Evolutionary conservation across 768 basidiomycete species (phyloP).

Genomic region (Favolaschia claudopus): DNA sequence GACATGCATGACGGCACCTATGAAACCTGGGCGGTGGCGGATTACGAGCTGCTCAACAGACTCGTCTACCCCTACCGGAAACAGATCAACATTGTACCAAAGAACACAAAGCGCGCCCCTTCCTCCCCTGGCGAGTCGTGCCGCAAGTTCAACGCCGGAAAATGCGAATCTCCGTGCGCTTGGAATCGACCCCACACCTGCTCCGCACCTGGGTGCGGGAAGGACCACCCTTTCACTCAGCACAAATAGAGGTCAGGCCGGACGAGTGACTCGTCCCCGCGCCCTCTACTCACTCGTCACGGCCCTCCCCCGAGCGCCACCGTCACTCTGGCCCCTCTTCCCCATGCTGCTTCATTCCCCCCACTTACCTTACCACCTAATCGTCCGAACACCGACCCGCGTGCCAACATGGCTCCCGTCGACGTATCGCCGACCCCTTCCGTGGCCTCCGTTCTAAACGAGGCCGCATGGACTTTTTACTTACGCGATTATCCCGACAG

Average conservation of each 20-base stretch:
- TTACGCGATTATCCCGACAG: conserved; percentile 21
- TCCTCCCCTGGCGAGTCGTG: background rate
- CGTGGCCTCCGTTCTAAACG: conserved; percentile 7
- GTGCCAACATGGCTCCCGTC: conserved; percentile 12
- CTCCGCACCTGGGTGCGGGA: conserved; percentile 1
- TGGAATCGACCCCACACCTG: background rate
- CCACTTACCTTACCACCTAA: conserved; percentile 1
- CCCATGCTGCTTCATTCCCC: background rate
- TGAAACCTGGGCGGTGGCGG: background rate
- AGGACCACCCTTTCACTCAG: conserved; percentile 4
- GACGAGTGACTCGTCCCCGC: background rate
- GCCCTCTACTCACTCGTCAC: background rate
- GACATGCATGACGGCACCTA: conserved; percentile 8
- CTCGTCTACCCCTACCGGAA: background rate
- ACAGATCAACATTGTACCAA: background rate
- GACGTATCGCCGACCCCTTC: background rate
- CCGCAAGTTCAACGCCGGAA: background rate
- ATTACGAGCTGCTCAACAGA: background rate
- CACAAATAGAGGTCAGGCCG: conserved; percentile 2
- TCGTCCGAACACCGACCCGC: conserved; percentile 22
- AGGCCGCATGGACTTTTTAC: conserved; percentile 16
- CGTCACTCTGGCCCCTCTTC: background rate
- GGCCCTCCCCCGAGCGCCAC: conserved; percentile 1
- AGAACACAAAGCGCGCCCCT: background rate
- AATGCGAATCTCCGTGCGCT: background rate